Evolutionary conservation across 2,329 filamentous ascomycete genomes (phyloP).

Genomic region (Trichoderma endophyticum): DNA sequence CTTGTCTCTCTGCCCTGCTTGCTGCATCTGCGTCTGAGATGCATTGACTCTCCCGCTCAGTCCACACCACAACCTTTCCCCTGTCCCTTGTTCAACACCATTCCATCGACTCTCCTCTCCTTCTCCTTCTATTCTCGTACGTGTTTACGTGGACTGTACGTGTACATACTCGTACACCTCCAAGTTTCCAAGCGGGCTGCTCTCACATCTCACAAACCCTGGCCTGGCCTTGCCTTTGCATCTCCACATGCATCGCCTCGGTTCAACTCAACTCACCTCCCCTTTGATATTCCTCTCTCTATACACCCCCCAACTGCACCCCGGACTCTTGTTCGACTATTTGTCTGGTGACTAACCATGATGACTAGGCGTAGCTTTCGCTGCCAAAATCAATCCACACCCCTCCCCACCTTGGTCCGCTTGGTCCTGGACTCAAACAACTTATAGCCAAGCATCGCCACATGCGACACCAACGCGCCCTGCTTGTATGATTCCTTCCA

Average conservation of each 20-base stretch:
- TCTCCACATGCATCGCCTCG: background rate
- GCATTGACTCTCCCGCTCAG: background rate
- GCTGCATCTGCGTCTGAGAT: background rate
- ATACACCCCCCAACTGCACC: background rate
- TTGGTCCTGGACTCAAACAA: background rate
- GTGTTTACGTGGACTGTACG: background rate
- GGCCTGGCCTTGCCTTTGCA: background rate
- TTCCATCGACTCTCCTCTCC: background rate
- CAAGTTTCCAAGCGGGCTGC: too few relatives aligned
- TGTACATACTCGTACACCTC: background rate
- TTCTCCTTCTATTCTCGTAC: background rate
- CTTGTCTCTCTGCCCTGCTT: slow-evolving; percentile 1
- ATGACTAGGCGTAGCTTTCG: background rate
- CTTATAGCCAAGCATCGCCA: background rate
- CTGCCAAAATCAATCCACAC: background rate
- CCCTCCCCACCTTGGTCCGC: background rate
- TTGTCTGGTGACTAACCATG: background rate
- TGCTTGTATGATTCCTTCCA: background rate
- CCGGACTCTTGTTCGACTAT: background rate
- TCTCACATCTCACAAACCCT: background rate
- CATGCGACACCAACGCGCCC: background rate
- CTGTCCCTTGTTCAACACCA: background rate
- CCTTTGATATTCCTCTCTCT: background rate
- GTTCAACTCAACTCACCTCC: background rate
- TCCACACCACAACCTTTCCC: background rate